Evolutionary conservation across 176 grass and related monocot species (phyloP), one percentile per base, ranked within the genome.

Genomic region (Zoysia japonica): DNA sequence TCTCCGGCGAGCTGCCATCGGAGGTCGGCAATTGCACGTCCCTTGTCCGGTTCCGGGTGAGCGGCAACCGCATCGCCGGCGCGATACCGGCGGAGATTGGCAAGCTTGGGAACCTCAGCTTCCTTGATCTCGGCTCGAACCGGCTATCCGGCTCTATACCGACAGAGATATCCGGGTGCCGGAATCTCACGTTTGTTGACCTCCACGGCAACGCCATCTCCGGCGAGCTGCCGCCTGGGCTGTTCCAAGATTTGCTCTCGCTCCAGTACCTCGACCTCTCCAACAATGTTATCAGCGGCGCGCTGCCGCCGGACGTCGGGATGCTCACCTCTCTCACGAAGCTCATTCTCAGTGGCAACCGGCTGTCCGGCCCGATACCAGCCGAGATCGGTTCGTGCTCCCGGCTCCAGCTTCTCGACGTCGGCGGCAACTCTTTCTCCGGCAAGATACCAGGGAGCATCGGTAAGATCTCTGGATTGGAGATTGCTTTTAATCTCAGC

Each of bases 201-300:
- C 80, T 97, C 48, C 91, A 89, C 74, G 84, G 76, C 86, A 97
- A 97, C 20, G 82, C 78, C 11, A 83, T 97, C 44, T 2, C 70
- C 19, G 89, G 94, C 41, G 84, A 75, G 54, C 78, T 97, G 7
- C 88, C 88, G 2, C 52, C 67, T 1, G 75, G 60, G 3, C 60
- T 93, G 38, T 88, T 93, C 75, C 54, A 85, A 35, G 85, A 86
- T 15, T 13, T 91, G 60, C 68, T 91, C 47, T 83, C 82, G 1
- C 91, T 93, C 17, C 91, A 97, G 77, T 93, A 88, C 78, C 86
- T 97, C 12, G 91, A 97, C 68, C 80, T 93, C 71, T 97, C 94
- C 20, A 60, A 89, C 79, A 97, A 97, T 50, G 59, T 70, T 16
- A 89, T 97, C 69, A 28, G 51, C 1, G 89, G 94, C 14, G 42